Percentiles rank a stretch among this genome's conserved stretches.
These are phyloP conservation scores for Aspergillus ibericus DNA, from an alignment of 2,329 filamentous ascomycete genomes.

Conservation along the genomic window DNA sequence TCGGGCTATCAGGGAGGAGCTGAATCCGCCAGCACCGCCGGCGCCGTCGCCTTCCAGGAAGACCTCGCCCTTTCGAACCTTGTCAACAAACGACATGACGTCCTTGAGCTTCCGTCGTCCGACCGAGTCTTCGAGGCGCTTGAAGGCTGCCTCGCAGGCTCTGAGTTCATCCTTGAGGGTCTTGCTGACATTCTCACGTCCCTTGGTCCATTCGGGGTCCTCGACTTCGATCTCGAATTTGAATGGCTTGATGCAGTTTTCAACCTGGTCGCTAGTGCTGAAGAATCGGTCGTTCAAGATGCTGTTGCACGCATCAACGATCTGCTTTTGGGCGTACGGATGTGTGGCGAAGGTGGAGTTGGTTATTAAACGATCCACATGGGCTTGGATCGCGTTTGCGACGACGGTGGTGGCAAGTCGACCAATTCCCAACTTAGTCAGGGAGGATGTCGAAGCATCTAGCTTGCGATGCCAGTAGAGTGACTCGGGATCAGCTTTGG, in stretches of 20 bases:
- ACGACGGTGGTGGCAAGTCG: slow-evolving; percentile 90
- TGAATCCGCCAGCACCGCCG: slow-evolving; percentile 91
- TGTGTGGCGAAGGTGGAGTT: slow-evolving; percentile 85
- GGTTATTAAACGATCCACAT: slow-evolving; percentile 75
- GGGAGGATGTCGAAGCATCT: slow-evolving; percentile 82
- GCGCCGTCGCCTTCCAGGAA: slow-evolving; percentile 78
- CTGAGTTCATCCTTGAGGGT: slow-evolving; percentile 85
- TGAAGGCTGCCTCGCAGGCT: slow-evolving; percentile 77
- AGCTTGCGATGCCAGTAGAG: slow-evolving; percentile 93
- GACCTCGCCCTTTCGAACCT: slow-evolving; percentile 81
- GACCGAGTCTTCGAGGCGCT: slow-evolving; percentile 71
- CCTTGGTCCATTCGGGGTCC: slow-evolving; percentile 81
- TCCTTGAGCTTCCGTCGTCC: slow-evolving; percentile 84
- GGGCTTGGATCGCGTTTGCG: slow-evolving; percentile 78
- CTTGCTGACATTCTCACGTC: slow-evolving; percentile 75
- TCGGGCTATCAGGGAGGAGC: slow-evolving; percentile 76
- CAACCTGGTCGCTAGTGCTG: slow-evolving; percentile 94
- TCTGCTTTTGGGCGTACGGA: slow-evolving; percentile 89
- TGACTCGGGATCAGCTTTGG: slow-evolving; percentile 80
- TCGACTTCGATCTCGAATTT: slow-evolving; percentile 98
- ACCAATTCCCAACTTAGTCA: slow-evolving; percentile 93
- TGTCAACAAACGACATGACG: slow-evolving; percentile 88
- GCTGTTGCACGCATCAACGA: slow-evolving; percentile 81
- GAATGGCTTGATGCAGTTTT: slow-evolving; percentile 98
- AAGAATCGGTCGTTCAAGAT: slow-evolving; percentile 95